Conservation (phyloP, 2,329 filamentous ascomycete species). For the Botryotinia calthae region DNA sequence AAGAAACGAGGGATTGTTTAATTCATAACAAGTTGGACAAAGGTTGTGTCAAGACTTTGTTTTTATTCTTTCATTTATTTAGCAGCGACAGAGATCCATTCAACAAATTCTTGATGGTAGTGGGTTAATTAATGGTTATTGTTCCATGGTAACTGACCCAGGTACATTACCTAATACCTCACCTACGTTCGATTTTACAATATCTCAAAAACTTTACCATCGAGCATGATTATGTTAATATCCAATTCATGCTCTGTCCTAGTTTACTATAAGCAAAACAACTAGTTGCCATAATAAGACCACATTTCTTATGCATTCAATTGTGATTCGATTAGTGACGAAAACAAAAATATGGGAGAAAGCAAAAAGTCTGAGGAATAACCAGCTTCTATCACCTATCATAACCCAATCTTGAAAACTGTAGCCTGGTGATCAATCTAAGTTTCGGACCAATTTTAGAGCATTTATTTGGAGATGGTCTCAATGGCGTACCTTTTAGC, state of each 20-base stretch:
- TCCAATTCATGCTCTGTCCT: not conserved
- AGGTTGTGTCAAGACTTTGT: accelerated
- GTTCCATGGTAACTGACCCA: not conserved
- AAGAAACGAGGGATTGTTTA: not conserved
- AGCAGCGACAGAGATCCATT: not conserved
- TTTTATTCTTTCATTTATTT: not conserved
- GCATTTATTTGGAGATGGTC: not conserved
- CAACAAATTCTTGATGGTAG: accelerated
- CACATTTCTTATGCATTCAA: not conserved
- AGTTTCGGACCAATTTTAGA: not conserved
- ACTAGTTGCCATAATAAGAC: too few relatives aligned
- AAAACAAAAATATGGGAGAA: not conserved
- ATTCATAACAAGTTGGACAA: not conserved
- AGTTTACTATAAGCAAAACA: too few relatives aligned
- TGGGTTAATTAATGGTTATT: not conserved
- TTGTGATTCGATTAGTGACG: not conserved
- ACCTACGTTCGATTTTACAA: not conserved
- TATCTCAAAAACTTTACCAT: too few relatives aligned
- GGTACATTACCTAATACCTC: not conserved
- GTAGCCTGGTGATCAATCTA: not conserved
- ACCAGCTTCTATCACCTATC: not conserved
- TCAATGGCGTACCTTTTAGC: not conserved
- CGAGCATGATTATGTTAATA: not conserved
- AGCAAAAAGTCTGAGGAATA: not conserved
- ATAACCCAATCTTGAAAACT: not conserved